Base-by-base conservation (phyloP, 2,329 filamentous ascomycete genomes). In the Mycosphaerella sp. region DNA sequence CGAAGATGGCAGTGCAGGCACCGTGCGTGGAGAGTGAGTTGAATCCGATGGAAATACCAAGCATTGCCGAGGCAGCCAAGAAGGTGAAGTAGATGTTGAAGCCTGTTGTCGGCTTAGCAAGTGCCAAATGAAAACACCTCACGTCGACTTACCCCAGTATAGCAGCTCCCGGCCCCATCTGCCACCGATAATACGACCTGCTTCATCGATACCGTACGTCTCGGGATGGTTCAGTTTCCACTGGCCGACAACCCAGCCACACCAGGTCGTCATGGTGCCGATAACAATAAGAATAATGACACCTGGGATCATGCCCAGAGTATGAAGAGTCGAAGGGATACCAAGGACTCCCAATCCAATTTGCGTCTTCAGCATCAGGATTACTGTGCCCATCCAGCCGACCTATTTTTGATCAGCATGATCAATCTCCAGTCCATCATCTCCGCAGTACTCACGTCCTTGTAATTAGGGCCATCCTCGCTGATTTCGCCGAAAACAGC, bases 161-260 rank as follows among this genome's bases (percentile, higher is more conserved):
- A 80, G 68, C 10, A 79, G 54, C 55, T 77, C 77, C 18, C 75
- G 71, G 0, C 78, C 77, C 4, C 75, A 52, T 1, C 70, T 73
- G 2, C 79, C 79, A 49, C 79, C 78, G 16, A 81, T 68, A 46
- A 80, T 73, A 37, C 65, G 66, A 13, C 78, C 78, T 0, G 76
- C 78, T 55, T 81, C 78, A 37, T 78, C 78, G 67, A 80, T 80
- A 45, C 74, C 75, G 58, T 81, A 79, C 2, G 80, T 77, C 53
- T 79, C 70, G 1, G 74, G 73, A 59, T 80, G 78, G 12, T 69
- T 67, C 28, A 78, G 57, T 59, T 80, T 80, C 67, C 80, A 80
- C n/a, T 66, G 59, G 7, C 73, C 75, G 9, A 78, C 66, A 18
- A 76, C 73, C 54, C 74, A 76, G 46, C 69, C 67, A 2, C 73